These are phyloP conservation scores for Hexamita inflata DNA, from an alignment of 208 protist species.

Conservation along the genomic window DNA sequence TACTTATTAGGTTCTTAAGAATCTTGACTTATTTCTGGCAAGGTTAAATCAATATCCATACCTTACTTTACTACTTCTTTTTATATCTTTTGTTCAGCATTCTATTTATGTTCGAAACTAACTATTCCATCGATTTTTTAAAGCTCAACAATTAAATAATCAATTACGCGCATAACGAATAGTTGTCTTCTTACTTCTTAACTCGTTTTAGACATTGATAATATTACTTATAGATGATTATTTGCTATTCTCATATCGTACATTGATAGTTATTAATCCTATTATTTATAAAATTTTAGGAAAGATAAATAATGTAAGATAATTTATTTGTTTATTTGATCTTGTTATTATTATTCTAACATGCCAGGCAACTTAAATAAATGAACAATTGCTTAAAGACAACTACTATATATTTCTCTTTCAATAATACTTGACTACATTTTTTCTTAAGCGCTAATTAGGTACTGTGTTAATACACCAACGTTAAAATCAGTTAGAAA, in stretches of 20 bases:
- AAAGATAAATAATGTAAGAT: neutral
- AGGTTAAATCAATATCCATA: neutral
- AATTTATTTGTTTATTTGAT: neutral
- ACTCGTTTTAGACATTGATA: neutral
- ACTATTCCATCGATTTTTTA: neutral
- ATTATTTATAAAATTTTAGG: neutral
- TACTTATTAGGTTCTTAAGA: neutral
- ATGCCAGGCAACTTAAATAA: neutral
- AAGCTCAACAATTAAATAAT: neutral
- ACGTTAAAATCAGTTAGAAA: neutral
- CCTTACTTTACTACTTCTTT: neutral
- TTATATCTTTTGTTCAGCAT: neutral
- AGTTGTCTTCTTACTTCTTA: neutral
- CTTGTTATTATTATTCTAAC: neutral
- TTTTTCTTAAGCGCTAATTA: neutral
- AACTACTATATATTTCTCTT: neutral
- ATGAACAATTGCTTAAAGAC: neutral
- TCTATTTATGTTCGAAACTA: neutral
- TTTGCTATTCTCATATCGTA: neutral
- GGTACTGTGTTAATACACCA: neutral
- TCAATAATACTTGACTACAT: neutral
- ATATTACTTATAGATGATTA: neutral
- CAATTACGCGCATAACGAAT: neutral
- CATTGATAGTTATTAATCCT: neutral
- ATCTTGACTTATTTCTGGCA: neutral